Evolutionary conservation across 352 stramenopile species (phyloP), one percentile per base, ranked within the genome.

Genomic region (Elongisporangium prolatum): DNA sequence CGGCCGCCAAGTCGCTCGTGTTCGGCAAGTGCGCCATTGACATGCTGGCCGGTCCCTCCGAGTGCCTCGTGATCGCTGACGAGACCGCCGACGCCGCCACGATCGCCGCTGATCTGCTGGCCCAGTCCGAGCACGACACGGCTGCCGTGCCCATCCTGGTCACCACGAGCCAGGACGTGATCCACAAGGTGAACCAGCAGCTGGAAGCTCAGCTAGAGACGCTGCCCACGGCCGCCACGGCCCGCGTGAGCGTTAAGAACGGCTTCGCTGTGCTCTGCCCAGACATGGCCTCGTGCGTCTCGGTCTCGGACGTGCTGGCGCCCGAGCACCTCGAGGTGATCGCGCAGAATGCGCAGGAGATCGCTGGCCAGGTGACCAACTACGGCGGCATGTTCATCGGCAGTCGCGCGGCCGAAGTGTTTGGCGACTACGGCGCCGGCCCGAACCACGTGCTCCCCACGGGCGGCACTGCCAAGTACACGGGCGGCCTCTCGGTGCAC

Each of bases 371-470:
- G 53, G 74, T 93, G 6, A 72, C 59, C n/a, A 88, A 95, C 64
- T 93, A 88, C 61, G 78, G 80, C 37, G 97, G 95, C 3, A 75
- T 99, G 10, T 99, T 99, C 69, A 87, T 99, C 56, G 97, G 97
- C 18, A 68, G 81, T 17, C 80, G 96, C 58, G 94, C 96, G 0
- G 96, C 97, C 3, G 97, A 99, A 54, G 84, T 94, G 1, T 91
- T 99, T 57, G 97, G 97, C 56, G 97, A 99, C 79, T 99, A 99
- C 67, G 97, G 96, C 37, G 96, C 95, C 17, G 97, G 97, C n/a
- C 97, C 97, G 10, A 99, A 99, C 77, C 97, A 99, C 71, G 98
- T 98, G 25, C 82, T 99, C 10, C 97, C 97, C 13, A 99, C 97
- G 0, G 95, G 93, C 49, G 97, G 96, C 57, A 99, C 97, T 6